phyloP scores from a whole-genome alignment of 495 filamentous ascomycete species.

The Friedmanniomyces simplex region DNA sequence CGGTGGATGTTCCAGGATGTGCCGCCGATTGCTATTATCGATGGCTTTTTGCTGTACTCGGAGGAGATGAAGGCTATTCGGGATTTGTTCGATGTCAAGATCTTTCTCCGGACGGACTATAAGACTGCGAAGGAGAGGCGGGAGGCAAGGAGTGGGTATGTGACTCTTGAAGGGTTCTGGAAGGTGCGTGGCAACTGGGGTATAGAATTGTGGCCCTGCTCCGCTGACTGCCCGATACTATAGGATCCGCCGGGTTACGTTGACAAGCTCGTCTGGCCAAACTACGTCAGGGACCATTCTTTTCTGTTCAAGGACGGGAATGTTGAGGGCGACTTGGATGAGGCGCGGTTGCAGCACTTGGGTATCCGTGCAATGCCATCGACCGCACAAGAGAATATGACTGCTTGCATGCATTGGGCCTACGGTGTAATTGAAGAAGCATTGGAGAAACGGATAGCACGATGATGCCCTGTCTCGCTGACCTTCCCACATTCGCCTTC shows the following conservation, averaged over 20 bases:
- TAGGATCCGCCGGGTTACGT: constrained; percentile 84
- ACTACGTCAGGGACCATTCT: constrained; percentile 68
- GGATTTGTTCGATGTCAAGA: constrained; percentile 53
- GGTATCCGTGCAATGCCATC: constrained; percentile 35
- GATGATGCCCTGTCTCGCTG: not conserved
- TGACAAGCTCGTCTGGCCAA: constrained; percentile 90
- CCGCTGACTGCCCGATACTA: not conserved
- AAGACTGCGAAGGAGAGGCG: constrained; percentile 52
- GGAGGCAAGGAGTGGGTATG: constrained; percentile 70
- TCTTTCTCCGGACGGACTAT: constrained; percentile 61
- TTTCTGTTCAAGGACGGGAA: constrained; percentile 61
- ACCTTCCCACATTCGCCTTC: no score
- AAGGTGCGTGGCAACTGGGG: not conserved
- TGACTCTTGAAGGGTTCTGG: constrained; percentile 84
- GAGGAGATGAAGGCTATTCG: constrained; percentile 35
- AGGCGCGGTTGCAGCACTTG: constrained; percentile 34
- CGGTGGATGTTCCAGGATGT: constrained; percentile 15
- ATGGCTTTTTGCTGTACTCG: constrained; percentile 76
- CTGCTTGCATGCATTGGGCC: constrained; percentile 26
- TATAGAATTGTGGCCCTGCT: not conserved
- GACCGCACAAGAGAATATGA: constrained; percentile 25
- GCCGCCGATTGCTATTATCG: constrained; percentile 49
- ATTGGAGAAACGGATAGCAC: constrained; percentile 5
- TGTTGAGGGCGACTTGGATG: constrained; percentile 44
- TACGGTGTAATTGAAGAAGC: constrained; percentile 19